Base-by-base conservation (phyloP, 1,284 basidiomycete genomes). In the Neotropicomus parvogracilis region DNA sequence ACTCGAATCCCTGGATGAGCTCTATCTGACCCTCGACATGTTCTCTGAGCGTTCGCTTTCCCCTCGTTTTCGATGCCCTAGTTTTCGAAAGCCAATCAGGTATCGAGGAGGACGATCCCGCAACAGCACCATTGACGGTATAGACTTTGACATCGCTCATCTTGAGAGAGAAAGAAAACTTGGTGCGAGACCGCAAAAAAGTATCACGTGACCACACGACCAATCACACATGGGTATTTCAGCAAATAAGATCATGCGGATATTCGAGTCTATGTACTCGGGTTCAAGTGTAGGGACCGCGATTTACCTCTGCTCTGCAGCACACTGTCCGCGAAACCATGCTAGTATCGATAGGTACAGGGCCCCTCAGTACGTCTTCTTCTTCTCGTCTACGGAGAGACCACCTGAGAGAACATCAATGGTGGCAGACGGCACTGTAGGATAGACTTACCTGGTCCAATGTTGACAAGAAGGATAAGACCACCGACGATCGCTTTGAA, bases 301-400 rank as follows among this genome's bases (percentile, higher is more conserved):
- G 21, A 20, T 50, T 36, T 40, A 54, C 37, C 50, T 40, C 48
- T 21, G 13, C 39, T 21, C 35, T 31, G 35, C 34, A 44, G 46
- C 31, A 37, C 31, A 21, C 10, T n/a, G 34, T 41, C 42, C 37
- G 20, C 33, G 26, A 13, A 40, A 38, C 29, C 19, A 44, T 35
- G 3, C 20, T 11, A 29, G 21, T 26, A 29, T 29, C 34, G 13
- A 46, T 10, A 9, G 10, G 44, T 40, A 34, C 44, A 24, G 13
- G 28, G 12, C 13, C 21, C 24, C 51, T 70, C 67, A 89, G 59
- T 79, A 91, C 26, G 83, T 93, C 81, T 97, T 98, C 80, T 98
- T 98, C 80, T 98, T 97, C 78, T 98, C 95, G 73, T 99, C 97
- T 52, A 99, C 90, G 8, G 95, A 98, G 56, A 98, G 78, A 56